Evolutionary conservation across 1,284 basidiomycete genomes (phyloP), one percentile per base, ranked within the genome.

Genomic region (Cryptococcus sp.): DNA sequence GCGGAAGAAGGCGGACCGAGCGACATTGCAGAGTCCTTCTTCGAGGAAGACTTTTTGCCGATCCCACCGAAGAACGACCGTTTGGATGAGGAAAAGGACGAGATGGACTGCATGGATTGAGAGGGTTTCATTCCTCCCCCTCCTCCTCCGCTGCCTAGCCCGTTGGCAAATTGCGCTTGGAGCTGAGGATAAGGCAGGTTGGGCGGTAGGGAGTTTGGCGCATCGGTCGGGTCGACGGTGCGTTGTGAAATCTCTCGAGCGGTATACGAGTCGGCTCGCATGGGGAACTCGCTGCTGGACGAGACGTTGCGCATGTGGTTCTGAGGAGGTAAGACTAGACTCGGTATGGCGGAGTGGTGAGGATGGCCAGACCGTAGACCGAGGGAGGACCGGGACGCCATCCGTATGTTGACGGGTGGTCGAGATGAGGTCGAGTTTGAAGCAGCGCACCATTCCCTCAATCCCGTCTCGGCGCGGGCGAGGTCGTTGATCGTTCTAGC

Each of bases 401-500:
- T 50, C 32, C 37, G 2, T 23, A 36, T 40, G 22, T 45, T 41
- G 43, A 52, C 16, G 26, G 48, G 48, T n/a, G 51, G 48, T 45
- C 54, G 43, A 22, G 54, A 32, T 32, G 53, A 48, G 1, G 49
- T 43, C 19, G 44, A 46, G 56, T 36, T 2, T 51, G 78, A 78
- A 42, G 78, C 78, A 31, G 73, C 58, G 39, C 88, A 75, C 91
- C 90, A 93, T 22, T 85, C 83, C 14, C 75, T 74, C 51, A 94
- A 68, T 18, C 91, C 89, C 60, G 84, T 85, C 63, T 92, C 87
- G 57, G 82, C 82, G 52, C 77, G 74, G 41, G 82, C 79, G 19
- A 94, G 72, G 60, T 91, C 87, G 62, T 89, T 88, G 57, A 93
- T 86, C 71, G 89, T 90, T 53, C 76, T 74, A 7, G 86, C 85